Conservation (phyloP, 345 rosid species). For the Streptanthus diversifolius region DNA sequence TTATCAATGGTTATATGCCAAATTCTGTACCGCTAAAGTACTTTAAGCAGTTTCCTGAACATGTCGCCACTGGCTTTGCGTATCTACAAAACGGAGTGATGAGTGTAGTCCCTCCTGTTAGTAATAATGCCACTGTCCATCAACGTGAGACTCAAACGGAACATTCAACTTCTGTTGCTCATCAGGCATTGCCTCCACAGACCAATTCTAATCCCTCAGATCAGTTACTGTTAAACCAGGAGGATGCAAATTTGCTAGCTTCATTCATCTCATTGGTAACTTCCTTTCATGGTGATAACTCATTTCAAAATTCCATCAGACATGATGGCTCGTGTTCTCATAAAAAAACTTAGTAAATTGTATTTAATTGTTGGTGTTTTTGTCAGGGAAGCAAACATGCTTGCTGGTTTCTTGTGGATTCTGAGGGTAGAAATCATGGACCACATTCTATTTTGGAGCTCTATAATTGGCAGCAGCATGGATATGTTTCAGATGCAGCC, state of each 20-base stretch:
- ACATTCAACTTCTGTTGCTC: conserved; percentile 29
- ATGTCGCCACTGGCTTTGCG: conserved; percentile 75
- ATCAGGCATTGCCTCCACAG: conserved; percentile 34
- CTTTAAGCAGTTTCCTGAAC: conserved; percentile 88
- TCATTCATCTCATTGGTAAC: conserved; percentile 52
- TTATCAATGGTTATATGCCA: conserved; percentile 51
- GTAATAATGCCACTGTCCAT: conserved; percentile 20
- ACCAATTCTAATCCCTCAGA: conserved; percentile 27
- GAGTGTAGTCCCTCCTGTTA: conserved; percentile 28
- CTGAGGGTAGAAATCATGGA: conserved; percentile 66
- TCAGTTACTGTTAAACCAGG: conserved; percentile 34
- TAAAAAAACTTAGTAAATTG: background rate
- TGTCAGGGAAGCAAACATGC: conserved; percentile 58
- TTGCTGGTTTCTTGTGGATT: conserved; percentile 84
- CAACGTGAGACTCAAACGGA: conserved; percentile 32
- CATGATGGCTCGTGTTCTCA: conserved; percentile 19
- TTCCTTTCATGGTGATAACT: conserved; percentile 15
- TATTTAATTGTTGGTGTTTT: background rate
- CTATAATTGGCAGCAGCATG: conserved; percentile 58
- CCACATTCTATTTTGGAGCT: conserved; percentile 70
- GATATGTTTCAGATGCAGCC: conserved; percentile 56
- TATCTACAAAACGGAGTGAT: conserved; percentile 42
- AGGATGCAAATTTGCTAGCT: conserved; percentile 24
- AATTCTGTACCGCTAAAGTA: conserved; percentile 75
- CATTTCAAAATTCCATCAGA: conserved; percentile 13